A percentile compares a stretch with the other conserved stretches of the same genome.
Conservation (phyloP, 306 rosid species). For the Citrullus mucosospermus region DNA sequence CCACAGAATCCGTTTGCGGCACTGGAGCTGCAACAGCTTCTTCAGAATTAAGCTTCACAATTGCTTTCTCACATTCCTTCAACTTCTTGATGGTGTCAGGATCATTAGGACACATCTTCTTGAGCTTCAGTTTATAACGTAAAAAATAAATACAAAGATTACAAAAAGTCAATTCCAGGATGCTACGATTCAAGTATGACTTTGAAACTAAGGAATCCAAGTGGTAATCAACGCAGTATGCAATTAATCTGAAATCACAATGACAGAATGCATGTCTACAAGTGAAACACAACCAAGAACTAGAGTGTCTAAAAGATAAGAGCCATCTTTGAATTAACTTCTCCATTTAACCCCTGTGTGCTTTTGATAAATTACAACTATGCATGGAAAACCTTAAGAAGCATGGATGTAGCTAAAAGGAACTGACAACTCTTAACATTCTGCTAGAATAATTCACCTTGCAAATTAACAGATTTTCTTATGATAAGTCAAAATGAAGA, state of each 20-base stretch:
- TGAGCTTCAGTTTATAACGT: slow-evolving; percentile 44
- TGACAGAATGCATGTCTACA: neutral
- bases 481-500: neutral
- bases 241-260: neutral
- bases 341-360: neutral
- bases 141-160: neutral
- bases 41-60: slow-evolving; percentile 86
- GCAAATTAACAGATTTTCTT: neutral
- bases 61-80: slow-evolving; percentile 97
- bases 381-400: neutral
- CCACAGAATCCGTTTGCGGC: slow-evolving; percentile 46
- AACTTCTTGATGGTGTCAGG: slow-evolving; percentile 80
- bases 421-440: neutral
- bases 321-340: neutral
- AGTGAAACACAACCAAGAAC: neutral
- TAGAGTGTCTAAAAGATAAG: neutral
- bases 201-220: neutral
- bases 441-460: neutral
- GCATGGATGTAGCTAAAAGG: neutral
- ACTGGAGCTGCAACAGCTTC: slow-evolving; percentile 78
- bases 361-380: neutral
- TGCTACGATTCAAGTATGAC: neutral
- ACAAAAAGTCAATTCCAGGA: neutral
- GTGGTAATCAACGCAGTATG: neutral
- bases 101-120: slow-evolving; percentile 77